Conservation (phyloP, 202 grass and related monocot species). For the Brachypodium distachyon region DNA sequence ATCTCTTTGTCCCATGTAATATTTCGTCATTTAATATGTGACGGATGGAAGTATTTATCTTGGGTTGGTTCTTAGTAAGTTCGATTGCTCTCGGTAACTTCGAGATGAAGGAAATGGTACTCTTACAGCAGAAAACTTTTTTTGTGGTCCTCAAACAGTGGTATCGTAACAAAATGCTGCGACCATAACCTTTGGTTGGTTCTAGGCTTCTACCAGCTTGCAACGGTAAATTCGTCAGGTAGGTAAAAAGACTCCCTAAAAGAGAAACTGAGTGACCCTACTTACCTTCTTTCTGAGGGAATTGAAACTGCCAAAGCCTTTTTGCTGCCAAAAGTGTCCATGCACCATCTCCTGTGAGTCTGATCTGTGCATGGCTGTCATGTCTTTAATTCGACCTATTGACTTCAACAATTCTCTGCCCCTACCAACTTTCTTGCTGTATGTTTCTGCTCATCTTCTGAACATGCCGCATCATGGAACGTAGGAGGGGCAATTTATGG, state of each 20-base stretch:
- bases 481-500: neutral
- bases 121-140: neutral
- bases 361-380: neutral
- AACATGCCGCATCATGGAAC: neutral
- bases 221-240: neutral
- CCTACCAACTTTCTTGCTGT: neutral
- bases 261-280: neutral
- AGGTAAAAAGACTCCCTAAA: neutral
- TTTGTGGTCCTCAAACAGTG: conserved; percentile 13
- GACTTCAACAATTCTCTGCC: conserved; percentile 4
- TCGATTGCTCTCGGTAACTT: too few relatives aligned
- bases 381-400: conserved; percentile 4
- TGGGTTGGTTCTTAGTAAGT: too few relatives aligned
- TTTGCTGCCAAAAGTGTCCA: neutral
- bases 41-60: too few relatives aligned
- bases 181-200: neutral
- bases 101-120: neutral
- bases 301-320: neutral
- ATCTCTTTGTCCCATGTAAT: too few relatives aligned
- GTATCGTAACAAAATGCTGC: neutral
- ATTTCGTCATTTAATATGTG: too few relatives aligned
- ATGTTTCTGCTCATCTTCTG: neutral
- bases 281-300: neutral
- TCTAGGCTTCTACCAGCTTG: too few relatives aligned
- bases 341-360: neutral